Base-by-base conservation (phyloP, 2,329 filamentous ascomycete genomes). In the Aspergillus texensis region DNA sequence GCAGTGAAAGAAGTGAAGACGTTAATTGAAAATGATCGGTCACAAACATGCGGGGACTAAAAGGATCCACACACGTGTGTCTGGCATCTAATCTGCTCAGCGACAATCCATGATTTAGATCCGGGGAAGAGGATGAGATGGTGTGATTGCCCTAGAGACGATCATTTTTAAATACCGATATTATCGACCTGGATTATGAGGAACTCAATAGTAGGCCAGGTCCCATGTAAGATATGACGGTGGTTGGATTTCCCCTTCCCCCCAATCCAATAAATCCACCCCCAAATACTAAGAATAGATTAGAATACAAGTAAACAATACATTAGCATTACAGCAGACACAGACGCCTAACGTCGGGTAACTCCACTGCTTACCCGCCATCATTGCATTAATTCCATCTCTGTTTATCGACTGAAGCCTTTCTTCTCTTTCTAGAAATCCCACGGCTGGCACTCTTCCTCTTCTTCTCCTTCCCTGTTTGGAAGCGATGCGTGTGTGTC, bases 281-380 rank as follows among this genome's bases (percentile, higher is more conserved):
- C 39, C 39, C 43, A 46, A 46, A 36, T 24, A 21, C 52, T 39
- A 55, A 55, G 52, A 55, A 55, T 55, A 55, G 52, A 55, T 24
- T 53, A 19, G 28, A 53, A 54, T 36, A 34, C 52, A 55, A 55
- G 52, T 55, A 55, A 55, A 26, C 32, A 55, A 55, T 55, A 55
- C 52, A 55, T 55, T n/a, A 6, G 34, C 21, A 32, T 39, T 55
- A 55, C 52, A 54, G 3, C 21, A 46, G n/a, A 26, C 21, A 48
- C 24, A 28, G 26, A 5, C 32, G 52, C 52, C 30, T 54, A 54
- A 54, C 19, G 52, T 36, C 52, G 52, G 16, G 52, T 34, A 54
- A 54, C 52, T 54, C 52, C 52, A 54, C 52, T 34, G 28, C 30
- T 53, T 53, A 41, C 50, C 50, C 50, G 50, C 50, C 50, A 53